Evolutionary conservation across 2,329 filamentous ascomycete species (phyloP).

Genomic region (Achaetomium macrosporum): DNA sequence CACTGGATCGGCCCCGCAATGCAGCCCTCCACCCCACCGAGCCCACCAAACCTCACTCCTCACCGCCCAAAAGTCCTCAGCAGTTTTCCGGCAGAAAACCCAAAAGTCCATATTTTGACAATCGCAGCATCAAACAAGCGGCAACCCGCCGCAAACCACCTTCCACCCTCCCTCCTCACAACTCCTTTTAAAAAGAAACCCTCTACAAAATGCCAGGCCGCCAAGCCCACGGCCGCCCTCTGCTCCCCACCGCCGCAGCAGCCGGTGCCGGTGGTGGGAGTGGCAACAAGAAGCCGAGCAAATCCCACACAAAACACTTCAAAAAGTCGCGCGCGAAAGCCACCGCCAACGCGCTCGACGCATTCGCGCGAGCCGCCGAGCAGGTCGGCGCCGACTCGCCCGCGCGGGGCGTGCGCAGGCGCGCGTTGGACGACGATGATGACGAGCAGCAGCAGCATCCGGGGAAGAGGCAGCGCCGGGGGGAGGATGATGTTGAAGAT

Average conservation of each 20-base stretch:
- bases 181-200: background rate
- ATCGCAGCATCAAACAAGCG: background rate
- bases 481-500: constrained; percentile 30
- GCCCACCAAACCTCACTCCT: constrained; percentile 10
- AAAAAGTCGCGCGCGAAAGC: constrained; percentile 46
- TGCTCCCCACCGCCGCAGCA: constrained; percentile 32
- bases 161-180: background rate
- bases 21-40: background rate
- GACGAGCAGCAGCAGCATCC: constrained; percentile 24
- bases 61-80: constrained; percentile 24
- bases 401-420: constrained; percentile 32
- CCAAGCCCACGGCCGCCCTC: constrained; percentile 51
- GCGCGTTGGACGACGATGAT: constrained; percentile 47
- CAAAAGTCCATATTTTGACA: background rate
- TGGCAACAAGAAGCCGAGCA: constrained; percentile 2
- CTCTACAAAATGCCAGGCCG: constrained; percentile 48
- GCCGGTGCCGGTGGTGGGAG: constrained; percentile 7
- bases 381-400: constrained; percentile 39
- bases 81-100: constrained; percentile 22
- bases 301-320: constrained; percentile 23
- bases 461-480: constrained; percentile 37
- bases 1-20: background rate
- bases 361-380: constrained; percentile 52
- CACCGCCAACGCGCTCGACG: constrained; percentile 48
- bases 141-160: background rate